Percentiles rank a stretch among this genome's conserved stretches.
phyloP scores from a whole-genome alignment of 1,284 basidiomycete species.

The Cutaneotrichosporon cutaneum region DNA sequence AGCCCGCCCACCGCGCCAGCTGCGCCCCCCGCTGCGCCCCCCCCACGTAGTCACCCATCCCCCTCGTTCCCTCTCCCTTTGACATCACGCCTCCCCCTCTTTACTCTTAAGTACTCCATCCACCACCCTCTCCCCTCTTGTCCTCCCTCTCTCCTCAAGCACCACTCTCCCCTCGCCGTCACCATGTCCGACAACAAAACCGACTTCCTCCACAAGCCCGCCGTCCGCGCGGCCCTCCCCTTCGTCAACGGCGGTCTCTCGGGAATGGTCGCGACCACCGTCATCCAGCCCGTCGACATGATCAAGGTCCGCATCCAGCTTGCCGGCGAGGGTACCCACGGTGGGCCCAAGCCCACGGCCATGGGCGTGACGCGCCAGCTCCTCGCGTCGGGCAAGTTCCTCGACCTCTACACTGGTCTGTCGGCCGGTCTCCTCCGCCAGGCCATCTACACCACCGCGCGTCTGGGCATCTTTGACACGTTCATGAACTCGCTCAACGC shows the following conservation, averaged over 20 bases:
- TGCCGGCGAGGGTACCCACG: conserved; percentile 6
- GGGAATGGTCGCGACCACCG: conserved; percentile 11
- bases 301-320: conserved; percentile 15
- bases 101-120: no score
- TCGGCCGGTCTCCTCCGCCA: conserved; percentile 11
- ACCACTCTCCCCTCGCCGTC: neutral
- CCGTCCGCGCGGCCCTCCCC: conserved; percentile 6
- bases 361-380: conserved; percentile 1
- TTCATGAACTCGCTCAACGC: neutral
- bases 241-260: conserved; percentile 11
- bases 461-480: conserved; percentile 9
- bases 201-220: conserved; percentile 10
- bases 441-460: conserved; percentile 12
- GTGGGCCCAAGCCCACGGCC: conserved; percentile 9
- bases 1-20: neutral
- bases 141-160: neutral
- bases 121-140: neutral
- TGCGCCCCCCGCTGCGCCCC: no score
- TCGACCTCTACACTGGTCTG: conserved; percentile 12
- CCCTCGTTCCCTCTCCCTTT: neutral
- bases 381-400: conserved; percentile 8
- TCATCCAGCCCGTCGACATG: conserved; percentile 12
- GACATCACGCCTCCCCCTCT: neutral
- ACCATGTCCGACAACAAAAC: neutral
- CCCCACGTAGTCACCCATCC: neutral